These are phyloP conservation scores for Yarrowia yakushimensis DNA, from an alignment of 805 yeast species.

Conservation along the genomic window DNA sequence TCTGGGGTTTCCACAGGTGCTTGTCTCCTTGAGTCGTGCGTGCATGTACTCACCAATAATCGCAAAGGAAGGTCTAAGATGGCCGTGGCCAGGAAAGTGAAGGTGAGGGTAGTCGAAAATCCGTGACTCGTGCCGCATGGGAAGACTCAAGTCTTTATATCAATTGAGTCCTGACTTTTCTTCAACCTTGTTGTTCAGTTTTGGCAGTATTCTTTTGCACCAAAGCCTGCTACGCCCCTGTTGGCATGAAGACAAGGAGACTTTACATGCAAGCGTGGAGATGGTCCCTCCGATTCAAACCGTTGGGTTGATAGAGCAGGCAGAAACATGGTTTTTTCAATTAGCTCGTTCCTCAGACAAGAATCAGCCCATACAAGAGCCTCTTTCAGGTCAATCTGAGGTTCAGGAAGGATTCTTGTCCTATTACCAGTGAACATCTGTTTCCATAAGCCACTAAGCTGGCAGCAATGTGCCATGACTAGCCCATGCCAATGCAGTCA, in stretches of 20 bases:
- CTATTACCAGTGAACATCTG: too few species aligned
- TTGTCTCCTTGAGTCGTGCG: too few species aligned
- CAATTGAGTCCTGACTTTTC: not conserved
- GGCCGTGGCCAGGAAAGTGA: not conserved
- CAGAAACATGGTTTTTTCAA: too few species aligned
- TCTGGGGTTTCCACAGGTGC: too few species aligned
- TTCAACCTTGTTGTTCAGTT: not conserved
- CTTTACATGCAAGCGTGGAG: not conserved
- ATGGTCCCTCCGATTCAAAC: not conserved
- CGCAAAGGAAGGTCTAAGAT: not conserved
- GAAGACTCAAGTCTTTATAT: not conserved
- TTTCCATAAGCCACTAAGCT: not conserved
- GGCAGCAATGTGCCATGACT: not conserved
- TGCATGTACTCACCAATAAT: not conserved
- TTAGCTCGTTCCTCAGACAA: too few species aligned
- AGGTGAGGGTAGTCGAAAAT: not conserved
- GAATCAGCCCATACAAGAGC: too few species aligned
- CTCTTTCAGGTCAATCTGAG: too few species aligned
- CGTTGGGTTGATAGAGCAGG: too few species aligned
- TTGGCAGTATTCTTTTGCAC: not conserved
- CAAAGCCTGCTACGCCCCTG: constrained; percentile 4
- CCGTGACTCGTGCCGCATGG: not conserved
- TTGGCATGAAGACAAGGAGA: not conserved
- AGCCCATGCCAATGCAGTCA: not conserved
- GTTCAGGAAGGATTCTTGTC: too few species aligned